Percentiles rank a stretch among this genome's conserved stretches.
phyloP scores from a whole-genome alignment of 1,284 basidiomycete species.

The Agaricales sp. region DNA sequence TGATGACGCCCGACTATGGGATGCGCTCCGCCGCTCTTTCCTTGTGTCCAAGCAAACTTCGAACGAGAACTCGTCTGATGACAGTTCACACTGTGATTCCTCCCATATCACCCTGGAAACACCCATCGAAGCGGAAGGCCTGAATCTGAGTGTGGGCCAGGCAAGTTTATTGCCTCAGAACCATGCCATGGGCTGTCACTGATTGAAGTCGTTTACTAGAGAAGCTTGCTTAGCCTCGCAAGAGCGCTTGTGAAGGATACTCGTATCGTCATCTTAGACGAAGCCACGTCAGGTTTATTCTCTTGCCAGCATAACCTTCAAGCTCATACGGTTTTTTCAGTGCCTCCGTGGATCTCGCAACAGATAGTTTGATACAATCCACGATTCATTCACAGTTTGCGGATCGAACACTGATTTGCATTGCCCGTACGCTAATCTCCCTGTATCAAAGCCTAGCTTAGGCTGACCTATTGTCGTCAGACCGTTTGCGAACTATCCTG shows the following conservation, averaged over 20 bases:
- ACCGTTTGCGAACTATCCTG: constrained; percentile 71
- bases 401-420: constrained; percentile 53
- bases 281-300: neutral
- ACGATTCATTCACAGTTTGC: constrained; percentile 64
- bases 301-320: neutral
- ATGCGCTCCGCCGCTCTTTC: constrained; percentile 48
- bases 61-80: constrained; percentile 8
- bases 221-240: neutral
- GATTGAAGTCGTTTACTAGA: too few relatives aligned
- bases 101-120: constrained; percentile 43
- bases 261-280: neutral
- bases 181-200: too few relatives aligned
- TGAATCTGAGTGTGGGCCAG: constrained; percentile 56
- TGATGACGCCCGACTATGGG: constrained; percentile 50
- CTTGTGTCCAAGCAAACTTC: constrained; percentile 14
- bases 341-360: constrained; percentile 60
- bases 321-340: constrained; percentile 15
- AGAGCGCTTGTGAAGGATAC: neutral
- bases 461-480: constrained; percentile 20
- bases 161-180: constrained; percentile 57
- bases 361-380: constrained; percentile 61
- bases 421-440: constrained; percentile 36
- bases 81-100: constrained; percentile 6
- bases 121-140: constrained; percentile 52
- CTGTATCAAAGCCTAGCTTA: neutral